Conservation (phyloP, 352 stramenopile genomes). For the Salisapilia sapeloensis region DNA sequence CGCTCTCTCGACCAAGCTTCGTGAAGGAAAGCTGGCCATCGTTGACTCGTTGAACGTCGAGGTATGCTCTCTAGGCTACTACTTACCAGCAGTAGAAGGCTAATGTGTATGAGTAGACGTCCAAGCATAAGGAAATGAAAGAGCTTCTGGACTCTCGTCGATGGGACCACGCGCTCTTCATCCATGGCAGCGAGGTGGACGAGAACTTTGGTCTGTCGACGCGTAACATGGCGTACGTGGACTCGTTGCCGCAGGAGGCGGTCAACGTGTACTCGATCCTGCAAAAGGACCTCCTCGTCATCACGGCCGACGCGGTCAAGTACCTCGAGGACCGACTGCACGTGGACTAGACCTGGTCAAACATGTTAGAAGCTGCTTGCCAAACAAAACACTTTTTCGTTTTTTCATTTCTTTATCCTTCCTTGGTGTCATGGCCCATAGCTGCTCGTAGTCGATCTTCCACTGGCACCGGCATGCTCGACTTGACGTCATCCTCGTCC, state of each 20-base stretch:
- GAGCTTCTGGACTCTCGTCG: constrained; percentile 48
- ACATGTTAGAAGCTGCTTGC: no score
- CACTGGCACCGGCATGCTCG: constrained; percentile 37
- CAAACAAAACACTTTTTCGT: no score
- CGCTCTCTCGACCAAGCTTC: constrained; percentile 73
- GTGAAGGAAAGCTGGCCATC: constrained; percentile 71
- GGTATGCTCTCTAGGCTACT: constrained; percentile 27
- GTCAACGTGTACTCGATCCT: constrained; percentile 85
- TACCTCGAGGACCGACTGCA: constrained; percentile 78
- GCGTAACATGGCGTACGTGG: constrained; percentile 73
- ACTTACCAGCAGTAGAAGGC: background rate
- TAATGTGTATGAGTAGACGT: constrained; percentile 15
- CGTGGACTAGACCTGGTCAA: constrained; percentile 46
- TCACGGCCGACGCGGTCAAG: constrained; percentile 75
- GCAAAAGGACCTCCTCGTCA: constrained; percentile 76
- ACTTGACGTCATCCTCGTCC: constrained; percentile 16
- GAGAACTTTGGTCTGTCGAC: constrained; percentile 68
- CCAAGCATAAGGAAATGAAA: constrained; percentile 82
- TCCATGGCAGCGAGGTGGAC: constrained; percentile 52
- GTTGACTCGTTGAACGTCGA: constrained; percentile 62
- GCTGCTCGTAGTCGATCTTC: constrained; percentile 39
- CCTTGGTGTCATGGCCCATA: constrained; percentile 8
- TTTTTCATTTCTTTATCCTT: background rate
- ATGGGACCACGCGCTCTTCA: constrained; percentile 78
- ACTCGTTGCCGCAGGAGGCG: constrained; percentile 72